These are phyloP conservation scores for Calocera cornea DNA, from an alignment of 768 basidiomycete species.

Conservation along the genomic window DNA sequence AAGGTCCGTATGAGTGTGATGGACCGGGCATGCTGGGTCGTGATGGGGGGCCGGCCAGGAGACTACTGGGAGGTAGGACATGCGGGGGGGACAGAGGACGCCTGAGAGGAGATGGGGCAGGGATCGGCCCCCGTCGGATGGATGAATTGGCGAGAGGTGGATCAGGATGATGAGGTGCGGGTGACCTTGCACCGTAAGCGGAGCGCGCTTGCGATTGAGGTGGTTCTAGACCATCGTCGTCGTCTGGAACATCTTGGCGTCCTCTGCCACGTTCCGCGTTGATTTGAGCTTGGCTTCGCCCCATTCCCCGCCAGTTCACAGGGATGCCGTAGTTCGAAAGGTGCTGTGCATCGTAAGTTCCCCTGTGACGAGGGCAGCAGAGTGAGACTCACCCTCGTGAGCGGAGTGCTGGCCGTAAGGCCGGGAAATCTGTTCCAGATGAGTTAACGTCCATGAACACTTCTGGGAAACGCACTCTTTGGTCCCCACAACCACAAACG, in stretches of 20 bases:
- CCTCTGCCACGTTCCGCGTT: neutral
- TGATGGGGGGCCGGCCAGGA: neutral
- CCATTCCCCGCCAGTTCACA: slow-evolving; percentile 45
- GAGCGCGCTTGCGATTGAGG: neutral
- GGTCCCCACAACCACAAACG: slow-evolving; percentile 53
- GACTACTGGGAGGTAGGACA: neutral
- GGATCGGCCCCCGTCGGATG: neutral
- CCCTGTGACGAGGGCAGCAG: neutral
- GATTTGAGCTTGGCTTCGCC: slow-evolving; percentile 26
- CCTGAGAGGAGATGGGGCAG: too few species aligned
- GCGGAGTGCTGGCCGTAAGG: slow-evolving; percentile 47
- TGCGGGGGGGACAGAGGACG: too few species aligned
- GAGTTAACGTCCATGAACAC: neutral
- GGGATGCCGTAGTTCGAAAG: slow-evolving; percentile 44
- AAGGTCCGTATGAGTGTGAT: neutral
- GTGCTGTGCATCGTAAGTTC: slow-evolving; percentile 8
- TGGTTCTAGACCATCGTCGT: neutral
- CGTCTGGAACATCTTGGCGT: neutral
- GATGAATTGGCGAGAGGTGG: neutral
- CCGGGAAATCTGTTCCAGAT: slow-evolving; percentile 38
- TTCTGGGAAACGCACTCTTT: slow-evolving; percentile 30
- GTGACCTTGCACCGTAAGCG: neutral
- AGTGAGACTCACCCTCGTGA: slow-evolving; percentile 42
- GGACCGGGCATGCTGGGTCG: neutral
- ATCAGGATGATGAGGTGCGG: neutral